Percentiles rank a stretch among this genome's conserved stretches.
Evolutionary conservation across 192 early-diverging fungal species (phyloP).

Genomic region (Spinellus fusiger): DNA sequence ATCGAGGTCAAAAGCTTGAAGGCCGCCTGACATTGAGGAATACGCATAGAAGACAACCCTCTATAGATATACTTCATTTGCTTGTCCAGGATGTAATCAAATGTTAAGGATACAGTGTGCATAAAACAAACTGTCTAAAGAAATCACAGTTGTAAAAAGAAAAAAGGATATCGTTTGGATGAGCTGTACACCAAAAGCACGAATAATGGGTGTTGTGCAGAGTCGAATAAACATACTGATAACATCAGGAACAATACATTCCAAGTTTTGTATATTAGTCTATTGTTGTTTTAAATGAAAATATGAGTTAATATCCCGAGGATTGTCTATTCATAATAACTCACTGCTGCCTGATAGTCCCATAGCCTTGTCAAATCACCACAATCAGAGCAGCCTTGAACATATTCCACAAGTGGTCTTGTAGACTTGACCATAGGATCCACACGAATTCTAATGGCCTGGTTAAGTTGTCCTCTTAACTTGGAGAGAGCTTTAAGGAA

Average conservation of each 20-base stretch:
- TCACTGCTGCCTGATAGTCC: constrained; percentile 55
- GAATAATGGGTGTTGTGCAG: constrained; percentile 22
- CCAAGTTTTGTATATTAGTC: constrained; percentile 45
- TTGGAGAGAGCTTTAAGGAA: constrained; percentile 2
- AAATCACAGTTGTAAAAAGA: constrained; percentile 28
- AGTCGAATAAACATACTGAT: constrained; percentile 32
- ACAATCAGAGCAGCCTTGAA: constrained; percentile 55
- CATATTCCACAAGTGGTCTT: constrained; percentile 39
- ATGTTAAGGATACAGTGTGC: background rate
- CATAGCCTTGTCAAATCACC: constrained; percentile 54
- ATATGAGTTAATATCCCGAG: background rate
- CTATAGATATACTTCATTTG: constrained; percentile 63
- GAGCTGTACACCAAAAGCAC: constrained; percentile 37
- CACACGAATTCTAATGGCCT: constrained; percentile 7
- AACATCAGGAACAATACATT: constrained; percentile 55
- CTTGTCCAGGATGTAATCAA: constrained; percentile 44
- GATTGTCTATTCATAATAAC: background rate
- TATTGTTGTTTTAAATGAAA: background rate
- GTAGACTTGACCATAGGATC: constrained; percentile 26
- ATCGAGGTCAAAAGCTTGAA: constrained; percentile 59
- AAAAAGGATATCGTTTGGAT: constrained; percentile 45
- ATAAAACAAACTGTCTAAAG: background rate
- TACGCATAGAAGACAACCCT: constrained; percentile 52
- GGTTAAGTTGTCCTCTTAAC: constrained; percentile 13
- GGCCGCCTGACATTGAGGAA: constrained; percentile 54